Conservation (phyloP, 139 green algal genomes). For the Chlorella vulgaris region DNA sequence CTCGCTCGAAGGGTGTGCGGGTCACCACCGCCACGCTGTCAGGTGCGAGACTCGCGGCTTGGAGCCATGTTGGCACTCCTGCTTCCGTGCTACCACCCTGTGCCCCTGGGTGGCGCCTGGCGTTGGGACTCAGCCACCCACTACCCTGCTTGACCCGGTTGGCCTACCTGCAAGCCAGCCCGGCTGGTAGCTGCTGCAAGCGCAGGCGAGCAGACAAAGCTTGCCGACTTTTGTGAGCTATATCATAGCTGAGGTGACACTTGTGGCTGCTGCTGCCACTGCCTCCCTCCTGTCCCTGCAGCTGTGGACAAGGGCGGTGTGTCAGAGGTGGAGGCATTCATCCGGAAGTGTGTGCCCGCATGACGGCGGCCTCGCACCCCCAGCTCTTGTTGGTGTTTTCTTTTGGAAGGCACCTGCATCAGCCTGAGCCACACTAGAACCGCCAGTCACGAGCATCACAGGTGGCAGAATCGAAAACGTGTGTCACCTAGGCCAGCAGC, state of each 20-base stretch:
- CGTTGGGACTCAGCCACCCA: too few relatives aligned
- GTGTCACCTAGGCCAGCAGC: not conserved
- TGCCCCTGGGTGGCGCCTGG: not conserved
- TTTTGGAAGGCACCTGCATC: not conserved
- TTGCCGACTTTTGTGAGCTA: too few relatives aligned
- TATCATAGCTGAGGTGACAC: too few relatives aligned
- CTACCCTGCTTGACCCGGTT: too few relatives aligned
- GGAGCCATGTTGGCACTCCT: not conserved
- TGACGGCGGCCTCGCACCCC: slow-evolving; percentile 17
- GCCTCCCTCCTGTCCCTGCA: not conserved
- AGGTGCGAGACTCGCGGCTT: not conserved
- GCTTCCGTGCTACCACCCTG: not conserved
- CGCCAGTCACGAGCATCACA: too few relatives aligned
- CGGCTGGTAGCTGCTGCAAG: too few relatives aligned
- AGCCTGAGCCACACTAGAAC: too few relatives aligned
- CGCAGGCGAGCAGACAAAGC: too few relatives aligned
- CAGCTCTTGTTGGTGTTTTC: not conserved
- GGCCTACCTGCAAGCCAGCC: too few relatives aligned
- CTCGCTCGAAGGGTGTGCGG: not conserved
- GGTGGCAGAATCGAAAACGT: too few relatives aligned
- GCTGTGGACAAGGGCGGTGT: slow-evolving; percentile 39
- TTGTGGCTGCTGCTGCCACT: not conserved
- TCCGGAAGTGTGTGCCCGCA: slow-evolving; percentile 25
- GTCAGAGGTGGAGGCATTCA: slow-evolving; percentile 38
- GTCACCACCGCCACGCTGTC: slow-evolving; percentile 17